These are phyloP conservation scores for Boeremia exigua DNA, from an alignment of 2,329 filamentous ascomycete genomes.

Conservation along the genomic window DNA sequence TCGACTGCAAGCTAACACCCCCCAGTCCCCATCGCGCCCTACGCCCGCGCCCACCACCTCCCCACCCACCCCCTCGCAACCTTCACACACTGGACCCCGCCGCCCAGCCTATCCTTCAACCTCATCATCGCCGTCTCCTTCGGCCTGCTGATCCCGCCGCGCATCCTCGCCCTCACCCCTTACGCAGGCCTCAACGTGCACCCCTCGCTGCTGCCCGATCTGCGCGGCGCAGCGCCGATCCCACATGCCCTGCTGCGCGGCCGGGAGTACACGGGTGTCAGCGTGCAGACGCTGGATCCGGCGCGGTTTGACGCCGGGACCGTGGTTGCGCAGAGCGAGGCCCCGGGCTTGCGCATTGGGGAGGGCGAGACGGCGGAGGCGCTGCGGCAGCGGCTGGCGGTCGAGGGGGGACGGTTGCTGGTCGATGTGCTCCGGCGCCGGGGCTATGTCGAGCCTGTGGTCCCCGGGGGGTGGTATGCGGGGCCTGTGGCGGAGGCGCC, in stretches of 20 bases:
- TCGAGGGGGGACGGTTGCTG: constrained; percentile 73
- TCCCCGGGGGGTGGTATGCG: constrained; percentile 42
- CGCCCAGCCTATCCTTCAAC: constrained; percentile 56
- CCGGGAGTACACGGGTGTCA: constrained; percentile 71
- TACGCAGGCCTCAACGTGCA: constrained; percentile 95
- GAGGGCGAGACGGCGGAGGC: constrained; percentile 56
- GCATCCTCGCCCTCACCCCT: constrained; percentile 71
- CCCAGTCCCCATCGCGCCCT: constrained; percentile 72
- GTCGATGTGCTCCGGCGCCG: constrained; percentile 67
- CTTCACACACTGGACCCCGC: constrained; percentile 75
- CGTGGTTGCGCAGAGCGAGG: constrained; percentile 70
- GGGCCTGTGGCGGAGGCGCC: constrained; percentile 62
- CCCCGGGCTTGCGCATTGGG: constrained; percentile 61
- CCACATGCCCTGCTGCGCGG: constrained; percentile 78
- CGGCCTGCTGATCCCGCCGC: constrained; percentile 82
- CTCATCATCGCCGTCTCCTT: constrained; percentile 93
- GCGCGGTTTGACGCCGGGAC: constrained; percentile 77
- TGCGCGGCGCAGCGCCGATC: constrained; percentile 85
- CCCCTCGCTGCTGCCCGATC: constrained; percentile 85
- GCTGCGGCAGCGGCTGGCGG: constrained; percentile 63
- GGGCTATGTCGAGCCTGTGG: constrained; percentile 69
- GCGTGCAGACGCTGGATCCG: constrained; percentile 84
- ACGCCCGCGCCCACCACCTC: constrained; percentile 69
- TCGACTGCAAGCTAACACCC: not conserved
- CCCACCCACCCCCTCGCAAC: constrained; percentile 77